Base-by-base conservation (phyloP, 257 asterid genomes). In the Verbena officinalis region DNA sequence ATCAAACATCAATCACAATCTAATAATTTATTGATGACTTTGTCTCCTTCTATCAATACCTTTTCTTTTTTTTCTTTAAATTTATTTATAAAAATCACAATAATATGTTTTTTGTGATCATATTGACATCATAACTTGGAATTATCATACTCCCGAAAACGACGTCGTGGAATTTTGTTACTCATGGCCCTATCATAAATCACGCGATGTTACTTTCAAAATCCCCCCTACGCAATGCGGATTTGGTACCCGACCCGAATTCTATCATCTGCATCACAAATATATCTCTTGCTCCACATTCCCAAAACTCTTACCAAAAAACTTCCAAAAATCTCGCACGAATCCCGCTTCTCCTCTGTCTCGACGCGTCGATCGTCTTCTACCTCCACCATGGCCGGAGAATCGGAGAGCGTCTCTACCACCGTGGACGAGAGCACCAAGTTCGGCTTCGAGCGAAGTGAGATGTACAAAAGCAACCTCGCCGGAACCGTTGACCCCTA, bases 391-490 rank as follows among this genome's bases (percentile, higher is more conserved):
- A 91, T 91, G 96, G 81, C 93, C 33, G 91, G 77, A 51, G 85
- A 78, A 57, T 72, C 95, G 21, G 86, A 80, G 64, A 77, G 73
- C 75, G 61, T 81, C 77, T 62, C 83, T 62, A 63, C 91, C 70
- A 38, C 60, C 51, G 40, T 7, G 21, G 90, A 71, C 0, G 92
- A 77, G 20, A 78, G 14, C 61, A 72, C 63, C 33, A 76, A 83
- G 73, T 94, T 59, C 74, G 99, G 99, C 34, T 94, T 94, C 71
- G 80, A 84, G 43, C 84, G 98, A 17, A 38, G 71, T 55, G 99
- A 94, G 85, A 90, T 94, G 98, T 82, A 71, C 77, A 14, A 72
- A 53, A 45, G 39, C 74, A 79, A 73, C 57, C 86, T 94, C 65
- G 76, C 87, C 55, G 95, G 90, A 27, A 83, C 93, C 30, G 91